Conservation (phyloP, 352 stramenopile genomes). For the Globisporangium yorkense region DNA sequence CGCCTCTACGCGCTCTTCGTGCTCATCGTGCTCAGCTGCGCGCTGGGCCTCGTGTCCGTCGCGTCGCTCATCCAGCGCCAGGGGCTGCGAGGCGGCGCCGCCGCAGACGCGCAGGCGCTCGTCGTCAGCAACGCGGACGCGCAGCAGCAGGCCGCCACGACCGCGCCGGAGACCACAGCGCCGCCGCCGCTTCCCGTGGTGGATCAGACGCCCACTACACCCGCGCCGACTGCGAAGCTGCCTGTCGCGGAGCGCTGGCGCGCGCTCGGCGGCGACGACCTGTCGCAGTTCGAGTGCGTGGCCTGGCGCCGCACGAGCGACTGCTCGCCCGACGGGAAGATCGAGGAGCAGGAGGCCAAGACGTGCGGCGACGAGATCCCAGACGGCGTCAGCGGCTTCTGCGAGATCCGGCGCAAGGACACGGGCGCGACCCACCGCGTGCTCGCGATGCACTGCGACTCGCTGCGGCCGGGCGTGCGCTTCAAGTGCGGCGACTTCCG, state of each 20-base stretch:
- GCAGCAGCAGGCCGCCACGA: neutral
- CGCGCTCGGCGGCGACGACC: constrained; percentile 13
- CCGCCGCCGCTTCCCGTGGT: neutral
- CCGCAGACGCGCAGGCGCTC: constrained; percentile 9
- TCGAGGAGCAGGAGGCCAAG: constrained; percentile 25
- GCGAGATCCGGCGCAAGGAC: constrained; percentile 30
- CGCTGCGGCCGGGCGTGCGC: constrained; percentile 26
- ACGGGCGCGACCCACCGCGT: constrained; percentile 27
- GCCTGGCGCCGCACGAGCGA: constrained; percentile 38
- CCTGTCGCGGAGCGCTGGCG: constrained; percentile 6
- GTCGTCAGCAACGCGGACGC: constrained; percentile 3
- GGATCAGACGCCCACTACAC: neutral
- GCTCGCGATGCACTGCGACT: constrained; percentile 62
- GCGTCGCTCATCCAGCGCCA: constrained; percentile 49
- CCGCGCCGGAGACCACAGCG: neutral
- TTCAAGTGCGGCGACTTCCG: constrained; percentile 43
- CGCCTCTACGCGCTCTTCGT: constrained; percentile 23
- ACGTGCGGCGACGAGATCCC: constrained; percentile 31
- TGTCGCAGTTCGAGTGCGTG: constrained; percentile 43
- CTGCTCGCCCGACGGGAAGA: constrained; percentile 31
- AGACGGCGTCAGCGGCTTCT: constrained; percentile 42
- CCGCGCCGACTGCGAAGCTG: constrained; percentile 7
- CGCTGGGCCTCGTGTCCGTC: constrained; percentile 45
- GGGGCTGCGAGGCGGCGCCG: constrained; percentile 15
- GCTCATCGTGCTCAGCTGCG: constrained; percentile 48